Percentiles rank a stretch among this genome's conserved stretches.
phyloP scores from a whole-genome alignment of 2,329 filamentous ascomycete species.

The Trichophyton equinum region DNA sequence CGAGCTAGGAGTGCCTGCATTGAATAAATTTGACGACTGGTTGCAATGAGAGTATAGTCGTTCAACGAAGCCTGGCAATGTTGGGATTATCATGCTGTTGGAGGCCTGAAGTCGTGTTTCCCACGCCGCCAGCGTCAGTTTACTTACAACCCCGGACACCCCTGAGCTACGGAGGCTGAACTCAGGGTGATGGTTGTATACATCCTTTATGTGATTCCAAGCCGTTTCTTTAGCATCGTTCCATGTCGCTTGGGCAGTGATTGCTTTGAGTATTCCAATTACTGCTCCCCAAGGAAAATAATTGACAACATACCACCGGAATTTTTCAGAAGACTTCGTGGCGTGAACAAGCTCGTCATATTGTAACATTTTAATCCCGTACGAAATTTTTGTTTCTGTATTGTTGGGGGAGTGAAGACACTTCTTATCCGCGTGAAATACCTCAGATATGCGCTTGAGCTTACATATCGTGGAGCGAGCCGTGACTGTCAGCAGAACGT shows the following conservation, averaged over 20 bases:
- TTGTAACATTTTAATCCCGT: background rate
- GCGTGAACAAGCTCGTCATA: background rate
- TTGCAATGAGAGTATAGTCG: background rate
- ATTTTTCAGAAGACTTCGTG: background rate
- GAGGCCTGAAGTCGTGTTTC: background rate
- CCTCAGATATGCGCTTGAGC: background rate
- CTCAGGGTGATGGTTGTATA: background rate
- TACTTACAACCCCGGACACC: background rate
- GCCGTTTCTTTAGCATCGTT: background rate
- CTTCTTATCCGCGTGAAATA: background rate
- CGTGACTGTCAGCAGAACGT: slow-evolving; percentile 9
- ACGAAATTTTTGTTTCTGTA: background rate
- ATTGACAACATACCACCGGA: background rate
- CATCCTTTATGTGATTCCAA: background rate
- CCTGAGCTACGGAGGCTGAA: background rate
- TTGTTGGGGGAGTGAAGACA: background rate
- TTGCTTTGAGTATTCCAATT: background rate
- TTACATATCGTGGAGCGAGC: background rate
- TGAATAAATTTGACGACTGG: background rate
- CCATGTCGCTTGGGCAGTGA: background rate
- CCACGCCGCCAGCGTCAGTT: background rate
- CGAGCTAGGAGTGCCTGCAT: background rate
- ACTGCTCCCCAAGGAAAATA: background rate
- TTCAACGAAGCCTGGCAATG: background rate
- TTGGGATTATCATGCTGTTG: background rate